A percentile compares a stretch with the other conserved stretches of the same genome.
Evolutionary conservation across 768 basidiomycete genomes (phyloP).

Genomic region (Pisolithus marmoratus): DNA sequence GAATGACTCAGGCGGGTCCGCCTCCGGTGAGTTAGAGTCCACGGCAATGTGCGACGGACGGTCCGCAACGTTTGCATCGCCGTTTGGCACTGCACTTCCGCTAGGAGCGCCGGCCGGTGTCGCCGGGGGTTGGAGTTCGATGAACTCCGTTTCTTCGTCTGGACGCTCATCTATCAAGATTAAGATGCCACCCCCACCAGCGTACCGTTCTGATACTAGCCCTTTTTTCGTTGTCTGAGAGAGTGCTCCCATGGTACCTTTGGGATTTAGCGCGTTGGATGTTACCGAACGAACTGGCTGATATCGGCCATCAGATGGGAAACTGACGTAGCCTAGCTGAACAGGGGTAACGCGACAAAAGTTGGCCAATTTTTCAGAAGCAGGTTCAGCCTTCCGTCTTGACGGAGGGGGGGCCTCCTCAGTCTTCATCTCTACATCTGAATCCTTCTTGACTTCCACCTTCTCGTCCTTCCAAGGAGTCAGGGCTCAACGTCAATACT

Average conservation of each 20-base stretch:
- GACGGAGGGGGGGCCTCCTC: conserved; percentile 50
- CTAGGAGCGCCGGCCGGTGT: conserved; percentile 23
- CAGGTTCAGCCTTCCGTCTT: conserved; percentile 68
- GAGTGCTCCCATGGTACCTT: conserved; percentile 28
- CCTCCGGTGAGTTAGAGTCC: conserved; percentile 67
- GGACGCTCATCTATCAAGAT: conserved; percentile 73
- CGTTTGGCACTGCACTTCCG: conserved; percentile 26
- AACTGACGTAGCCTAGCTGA: conserved; percentile 79
- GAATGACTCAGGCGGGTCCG: conserved; percentile 71
- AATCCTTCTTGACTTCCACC: conserved; percentile 46
- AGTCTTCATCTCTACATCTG: conserved; percentile 78
- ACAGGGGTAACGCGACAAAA: conserved; percentile 89
- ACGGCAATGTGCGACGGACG: conserved; percentile 53
- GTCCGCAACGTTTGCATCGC: conserved; percentile 10
- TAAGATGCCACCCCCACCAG: conserved; percentile 84
- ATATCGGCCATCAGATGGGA: conserved; percentile 75
- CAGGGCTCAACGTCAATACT: conserved; percentile 4
- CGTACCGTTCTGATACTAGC: conserved; percentile 52
- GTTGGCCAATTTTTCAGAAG: conserved; percentile 73
- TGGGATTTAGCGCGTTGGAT: conserved; percentile 29
- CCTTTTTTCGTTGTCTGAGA: conserved; percentile 25
- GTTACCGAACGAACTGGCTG: conserved; percentile 84
- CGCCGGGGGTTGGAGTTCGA: conserved; percentile 53
- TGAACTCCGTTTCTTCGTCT: conserved; percentile 67
- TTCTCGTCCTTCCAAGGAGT: conserved; percentile 46